These are phyloP conservation scores for Rhodosporidiobolus sp. DNA, from an alignment of 768 basidiomycete species.

Conservation along the genomic window DNA sequence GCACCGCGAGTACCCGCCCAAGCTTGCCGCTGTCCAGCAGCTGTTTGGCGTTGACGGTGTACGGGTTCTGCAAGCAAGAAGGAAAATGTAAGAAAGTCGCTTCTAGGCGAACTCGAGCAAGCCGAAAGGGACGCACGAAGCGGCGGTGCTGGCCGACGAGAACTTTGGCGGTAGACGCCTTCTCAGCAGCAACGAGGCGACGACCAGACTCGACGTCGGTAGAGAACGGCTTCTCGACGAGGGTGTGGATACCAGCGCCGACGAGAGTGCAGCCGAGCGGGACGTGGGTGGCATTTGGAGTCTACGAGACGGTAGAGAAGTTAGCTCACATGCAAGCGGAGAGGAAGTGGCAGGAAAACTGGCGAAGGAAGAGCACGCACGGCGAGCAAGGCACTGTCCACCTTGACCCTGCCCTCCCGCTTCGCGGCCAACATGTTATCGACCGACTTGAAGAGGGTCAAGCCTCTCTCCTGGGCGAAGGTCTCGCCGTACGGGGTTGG, in stretches of 20 bases:
- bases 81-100: background rate
- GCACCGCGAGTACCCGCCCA: slow-evolving; percentile 23
- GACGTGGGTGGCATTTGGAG: slow-evolving; percentile 32
- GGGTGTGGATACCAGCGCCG: slow-evolving; percentile 28
- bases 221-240: slow-evolving; percentile 43
- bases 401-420: slow-evolving; percentile 1
- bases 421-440: slow-evolving; percentile 32
- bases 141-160: slow-evolving; percentile 42
- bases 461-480: slow-evolving; percentile 8
- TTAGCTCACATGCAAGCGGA: background rate
- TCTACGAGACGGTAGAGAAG: background rate
- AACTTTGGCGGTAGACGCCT: background rate
- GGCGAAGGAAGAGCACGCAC: background rate
- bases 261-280: slow-evolving; percentile 29
- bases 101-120: background rate
- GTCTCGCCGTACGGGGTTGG: slow-evolving; percentile 22
- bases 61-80: slow-evolving; percentile 36
- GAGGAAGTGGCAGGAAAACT: background rate
- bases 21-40: slow-evolving; percentile 20
- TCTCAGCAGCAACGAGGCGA: slow-evolving; percentile 22
- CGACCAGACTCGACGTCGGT: slow-evolving; percentile 16
- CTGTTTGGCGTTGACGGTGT: slow-evolving; percentile 11
- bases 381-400: slow-evolving; percentile 37
- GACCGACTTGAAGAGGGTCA: slow-evolving; percentile 21
- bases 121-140: slow-evolving; percentile 7